Percentiles rank a stretch among this genome's conserved stretches.
Conservation (phyloP, 148 eudicot species). For the Rhododendron griersonianum region DNA sequence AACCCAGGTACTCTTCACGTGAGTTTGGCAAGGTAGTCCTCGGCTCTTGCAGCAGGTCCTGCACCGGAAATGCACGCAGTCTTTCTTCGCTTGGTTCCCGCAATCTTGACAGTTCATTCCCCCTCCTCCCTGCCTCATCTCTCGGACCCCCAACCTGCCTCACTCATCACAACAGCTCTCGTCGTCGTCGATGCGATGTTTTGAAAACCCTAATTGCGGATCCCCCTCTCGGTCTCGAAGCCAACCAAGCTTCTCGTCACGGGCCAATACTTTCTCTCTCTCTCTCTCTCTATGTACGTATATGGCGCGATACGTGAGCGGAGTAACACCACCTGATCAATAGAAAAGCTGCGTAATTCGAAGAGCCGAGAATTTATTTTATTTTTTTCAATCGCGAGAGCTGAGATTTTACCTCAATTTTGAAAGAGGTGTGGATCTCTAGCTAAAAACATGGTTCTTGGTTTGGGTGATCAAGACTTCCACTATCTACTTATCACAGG, state of each 20-base stretch:
- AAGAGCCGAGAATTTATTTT: slow-evolving; percentile 9
- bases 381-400: too few species aligned
- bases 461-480: too few species aligned
- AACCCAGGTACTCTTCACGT: slow-evolving; percentile 93
- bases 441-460: not conserved
- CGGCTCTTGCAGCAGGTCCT: slow-evolving; percentile 86
- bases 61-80: slow-evolving; percentile 68
- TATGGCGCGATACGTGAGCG: too few species aligned
- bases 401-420: not conserved
- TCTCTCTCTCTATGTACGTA: not conserved
- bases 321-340: too few species aligned
- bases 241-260: slow-evolving; percentile 12
- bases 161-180: slow-evolving; percentile 4
- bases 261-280: slow-evolving; percentile 12
- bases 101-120: slow-evolving; percentile 79
- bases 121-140: slow-evolving; percentile 33
- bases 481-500: not conserved
- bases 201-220: slow-evolving; percentile 80
- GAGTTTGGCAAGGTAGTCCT: slow-evolving; percentile 75
- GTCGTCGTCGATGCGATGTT: slow-evolving; percentile 17
- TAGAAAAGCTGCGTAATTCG: not conserved
- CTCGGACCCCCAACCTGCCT: slow-evolving; percentile 5
- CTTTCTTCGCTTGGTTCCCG: slow-evolving; percentile 88
- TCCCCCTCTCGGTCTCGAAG: slow-evolving; percentile 25
- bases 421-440: not conserved